Evolutionary conservation across 2,329 filamentous ascomycete species (phyloP), one percentile per base, ranked within the genome.

Genomic region (Nemania diffusa): DNA sequence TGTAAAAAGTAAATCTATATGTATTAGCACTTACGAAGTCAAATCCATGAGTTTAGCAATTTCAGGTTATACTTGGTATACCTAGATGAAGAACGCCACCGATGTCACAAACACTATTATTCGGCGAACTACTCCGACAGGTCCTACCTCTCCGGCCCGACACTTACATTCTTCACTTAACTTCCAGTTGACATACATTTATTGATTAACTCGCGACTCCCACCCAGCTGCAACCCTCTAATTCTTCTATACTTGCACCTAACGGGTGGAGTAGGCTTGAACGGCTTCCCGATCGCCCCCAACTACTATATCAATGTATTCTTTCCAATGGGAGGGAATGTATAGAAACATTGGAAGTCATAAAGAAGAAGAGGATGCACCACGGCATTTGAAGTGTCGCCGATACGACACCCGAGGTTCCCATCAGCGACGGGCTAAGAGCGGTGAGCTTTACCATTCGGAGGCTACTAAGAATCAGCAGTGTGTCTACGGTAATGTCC

Each of bases 71-170:
- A 11, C 9, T 26, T 27, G 48, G 20, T 20, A n/a, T 17, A 37
- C 20, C 2, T 3, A 24, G 20, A 32, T n/a, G 29, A 11, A 26
- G 17, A 62, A 55, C 37, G 20, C 46, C 46, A 34, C 37, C 50
- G 24, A 42, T 55, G 37, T 40, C 34, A 62, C 26, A 57, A 13
- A 44, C 15, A 44, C 17, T 20, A 15, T 20, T 20, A 15, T 20
- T 57, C 64, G 58, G 64, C 15, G 26, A 48, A n/a, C 40, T 15
- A 5, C 24, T 44, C 46, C 53, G 37, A 46, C 8, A 22, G 34
- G 24, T 27, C 56, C 29, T 56, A 27, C 22, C 15, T 48, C n/a
- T 13, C 50, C 60, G 64, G 60, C 60, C 64, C 60, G 60, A 55
- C n/a, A 22, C 15, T 24, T 20, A 5, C 15, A 7, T 32, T 34